Base-by-base conservation (phyloP, 768 basidiomycete species). In the Suillus paluster region DNA sequence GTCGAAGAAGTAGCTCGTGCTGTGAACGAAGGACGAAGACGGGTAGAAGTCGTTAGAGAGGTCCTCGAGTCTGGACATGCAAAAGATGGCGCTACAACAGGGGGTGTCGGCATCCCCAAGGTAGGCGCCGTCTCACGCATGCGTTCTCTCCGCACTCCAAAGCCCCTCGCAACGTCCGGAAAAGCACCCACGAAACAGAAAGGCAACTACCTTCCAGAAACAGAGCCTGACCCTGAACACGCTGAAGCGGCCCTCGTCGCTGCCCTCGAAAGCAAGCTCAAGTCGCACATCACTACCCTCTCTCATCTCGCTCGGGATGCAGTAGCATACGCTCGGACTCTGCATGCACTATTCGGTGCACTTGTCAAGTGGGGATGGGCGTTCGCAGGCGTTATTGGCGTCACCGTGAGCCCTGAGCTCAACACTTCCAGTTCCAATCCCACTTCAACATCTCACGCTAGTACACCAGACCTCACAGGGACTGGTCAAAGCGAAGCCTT, bases 31-130 rank as follows among this genome's bases (percentile, higher is more conserved):
- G 89, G 86, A 19, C 78, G 90, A 61, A 77, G 92, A 59, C 79
- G 92, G 14, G 84, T 86, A 57, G 93, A 95, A 73, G 89, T 94
- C 42, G 86, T 95, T 9, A 89, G 87, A 66, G 89, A 89, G 66
- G 89, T 92, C 39, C 79, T 94, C 44, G 80, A 76, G 61, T 75
- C 79, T 42, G 63, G 70, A 0, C 78, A 73, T 4, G 69, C 76
- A 7, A 67, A 75, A 69, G 71, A 66, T 56, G 58, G 79, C 71
- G 78, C 77, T 68, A 75, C 77, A 63, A 73, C 77, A 9, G 73
- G 81, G 67, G 77, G 78, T 69, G 78, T 76, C 58, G 72, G 73
- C 46, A 68, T 74, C 15, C 74, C 83, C 72, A 76, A 77, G 64
- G 70, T 71, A 64, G 58, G 77, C 48, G 76, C 81, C 38, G 83